Base-by-base conservation (phyloP, 2,329 filamentous ascomycete species). In the Aspergillus thermomutatus region DNA sequence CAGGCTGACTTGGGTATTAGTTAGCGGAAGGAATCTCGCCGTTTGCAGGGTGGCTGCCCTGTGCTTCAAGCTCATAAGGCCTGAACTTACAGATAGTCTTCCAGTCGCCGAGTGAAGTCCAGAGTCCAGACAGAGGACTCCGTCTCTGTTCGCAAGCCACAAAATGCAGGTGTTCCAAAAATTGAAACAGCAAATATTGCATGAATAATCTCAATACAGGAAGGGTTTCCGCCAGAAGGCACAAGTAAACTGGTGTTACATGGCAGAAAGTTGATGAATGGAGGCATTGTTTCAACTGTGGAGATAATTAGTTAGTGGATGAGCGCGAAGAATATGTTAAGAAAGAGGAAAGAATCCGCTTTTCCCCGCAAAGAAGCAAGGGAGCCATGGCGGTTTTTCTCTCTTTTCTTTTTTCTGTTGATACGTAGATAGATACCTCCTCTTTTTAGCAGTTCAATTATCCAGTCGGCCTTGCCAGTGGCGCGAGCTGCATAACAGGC, bases 351-450 rank as follows among this genome's bases (percentile, higher is more conserved):
- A 25, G 50, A 50, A 41, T 25, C 54, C 50, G 50, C 46, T 34
- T 60, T 64, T 55, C 61, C 62, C 62, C 64, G 61, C 64, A 64
- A 54, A 53, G 54, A 57, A 48, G 46, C 41, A 55, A 61, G 57
- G 41, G 56, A 45, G 40, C 21, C 21, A 45, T 45, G 41, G 19
- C 52, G 31, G 19, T 40, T 21, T 37, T 52, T 49, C 17, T 52
- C 46, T 21, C 5, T 21, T 45, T 34, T 48, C n/a, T 52, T 34
- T 23, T 49, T 40, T 19, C 31, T 26, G 25, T 26, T 26, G 25
- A 26, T 26, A 26, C 4, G 31, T 37, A 17, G 31, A 37, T 37
- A 37, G n/a, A n/a, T n/a, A 11, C 28, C 28, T 34, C 28, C 11
- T 34, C 28, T 11, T 34, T 34, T 6, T 6, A 34, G 6, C 28